Evolutionary conservation across 2,329 filamentous ascomycete species (phyloP).

Genomic region (Spiromastix sp.): DNA sequence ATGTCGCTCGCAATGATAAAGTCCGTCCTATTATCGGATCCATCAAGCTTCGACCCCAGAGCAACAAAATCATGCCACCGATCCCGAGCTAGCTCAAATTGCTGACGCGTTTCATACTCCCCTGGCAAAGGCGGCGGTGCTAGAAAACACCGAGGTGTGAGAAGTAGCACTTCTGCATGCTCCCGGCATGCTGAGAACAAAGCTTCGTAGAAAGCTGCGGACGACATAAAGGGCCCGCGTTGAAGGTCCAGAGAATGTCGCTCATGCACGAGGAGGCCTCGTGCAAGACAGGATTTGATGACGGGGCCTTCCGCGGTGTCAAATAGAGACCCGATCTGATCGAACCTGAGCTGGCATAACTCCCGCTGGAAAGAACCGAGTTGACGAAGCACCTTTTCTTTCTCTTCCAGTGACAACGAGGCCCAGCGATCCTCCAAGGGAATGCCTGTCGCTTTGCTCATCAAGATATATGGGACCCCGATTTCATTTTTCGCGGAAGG

Average conservation of each 20-base stretch:
- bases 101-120: constrained; percentile 4
- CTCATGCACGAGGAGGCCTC: constrained; percentile 12
- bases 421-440: constrained; percentile 17
- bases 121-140: constrained; percentile 3
- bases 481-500: constrained; percentile 17
- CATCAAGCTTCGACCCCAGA: constrained; percentile 15
- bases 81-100: constrained; percentile 13
- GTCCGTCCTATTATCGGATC: constrained; percentile 16
- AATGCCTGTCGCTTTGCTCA: constrained; percentile 22
- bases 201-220: constrained; percentile 11
- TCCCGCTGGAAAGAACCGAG: constrained; percentile 17
- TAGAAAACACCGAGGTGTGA: constrained; percentile 5
- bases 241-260: constrained; percentile 10
- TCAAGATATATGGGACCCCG: constrained; percentile 23
- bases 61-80: constrained; percentile 18
- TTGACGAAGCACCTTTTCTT: constrained; percentile 18
- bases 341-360: constrained; percentile 18
- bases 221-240: constrained; percentile 13
- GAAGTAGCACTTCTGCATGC: constrained; percentile 9
- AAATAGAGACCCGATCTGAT: constrained; percentile 20
- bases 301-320: constrained; percentile 13
- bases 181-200: constrained; percentile 11
- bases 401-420: constrained; percentile 10
- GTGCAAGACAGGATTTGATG: constrained; percentile 13
- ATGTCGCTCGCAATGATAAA: constrained; percentile 15